Percentiles rank a stretch among this genome's conserved stretches.
Evolutionary conservation across 1,139 yeast genomes (phyloP).

Genomic region (Taphrina populina): DNA sequence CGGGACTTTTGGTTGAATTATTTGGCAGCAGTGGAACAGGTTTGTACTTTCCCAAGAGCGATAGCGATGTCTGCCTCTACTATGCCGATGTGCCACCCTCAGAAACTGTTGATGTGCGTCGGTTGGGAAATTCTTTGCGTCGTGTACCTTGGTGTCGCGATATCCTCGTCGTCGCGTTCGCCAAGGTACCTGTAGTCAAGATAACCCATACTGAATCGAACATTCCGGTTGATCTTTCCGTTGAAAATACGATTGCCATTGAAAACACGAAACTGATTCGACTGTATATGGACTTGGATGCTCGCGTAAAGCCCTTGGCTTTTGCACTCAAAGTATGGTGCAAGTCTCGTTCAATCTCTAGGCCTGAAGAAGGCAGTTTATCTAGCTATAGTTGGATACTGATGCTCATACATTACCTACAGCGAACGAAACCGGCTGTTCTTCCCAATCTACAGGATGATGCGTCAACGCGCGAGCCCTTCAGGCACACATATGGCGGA

Average conservation of each 20-base stretch:
- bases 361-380: constrained; percentile 39
- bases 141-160: constrained; percentile 1
- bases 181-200: constrained; percentile 42
- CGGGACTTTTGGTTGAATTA: constrained; percentile 14
- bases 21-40: constrained; percentile 26
- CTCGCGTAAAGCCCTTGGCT: constrained; percentile 41
- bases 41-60: constrained; percentile 25
- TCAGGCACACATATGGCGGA: constrained; percentile 37
- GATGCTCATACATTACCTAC: constrained; percentile 41
- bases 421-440: constrained; percentile 39
- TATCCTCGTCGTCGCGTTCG: constrained; percentile 31
- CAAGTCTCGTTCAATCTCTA: constrained; percentile 38
- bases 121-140: constrained; percentile 8
- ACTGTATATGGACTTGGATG: constrained; percentile 40
- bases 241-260: constrained; percentile 41
- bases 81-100: constrained; percentile 18
- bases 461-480: not conserved
- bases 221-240: constrained; percentile 41
- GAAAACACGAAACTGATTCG: constrained; percentile 41
- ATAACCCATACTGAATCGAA: constrained; percentile 40
- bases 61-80: constrained; percentile 18
- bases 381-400: constrained; percentile 42
- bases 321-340: constrained; percentile 41
- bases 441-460: constrained; percentile 38
- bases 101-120: constrained; percentile 1